These are phyloP conservation scores for Bidens hawaiensis DNA, from an alignment of 140 eudicot genomes.

Conservation along the genomic window DNA sequence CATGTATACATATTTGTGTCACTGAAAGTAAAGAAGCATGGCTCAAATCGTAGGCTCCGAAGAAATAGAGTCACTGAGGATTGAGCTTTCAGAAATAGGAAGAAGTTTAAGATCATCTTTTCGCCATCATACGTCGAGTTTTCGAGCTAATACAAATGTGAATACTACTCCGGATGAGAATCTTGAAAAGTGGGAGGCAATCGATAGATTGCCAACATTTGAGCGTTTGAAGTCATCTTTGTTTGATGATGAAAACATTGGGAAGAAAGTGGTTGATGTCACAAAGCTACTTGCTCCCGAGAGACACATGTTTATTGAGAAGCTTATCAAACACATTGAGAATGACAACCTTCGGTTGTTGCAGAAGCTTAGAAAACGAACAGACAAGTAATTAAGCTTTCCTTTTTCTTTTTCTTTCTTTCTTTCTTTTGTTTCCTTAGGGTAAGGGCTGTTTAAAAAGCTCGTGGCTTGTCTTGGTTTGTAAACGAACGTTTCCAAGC, in stretches of 20 bases:
- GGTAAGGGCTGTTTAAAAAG: not conserved
- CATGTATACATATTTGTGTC: not conserved
- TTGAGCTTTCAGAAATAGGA: conserved; percentile 39
- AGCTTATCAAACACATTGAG: conserved; percentile 51
- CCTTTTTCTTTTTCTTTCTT: not conserved
- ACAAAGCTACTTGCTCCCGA: conserved; percentile 42
- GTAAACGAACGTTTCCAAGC: too few species aligned
- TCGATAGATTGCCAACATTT: conserved; percentile 40
- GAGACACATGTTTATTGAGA: conserved; percentile 47
- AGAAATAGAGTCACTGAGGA: conserved; percentile 30
- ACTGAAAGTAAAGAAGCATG: conserved; percentile 16
- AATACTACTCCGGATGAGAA: conserved; percentile 13
- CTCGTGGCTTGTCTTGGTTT: too few species aligned
- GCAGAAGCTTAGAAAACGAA: conserved; percentile 42
- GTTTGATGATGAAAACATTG: conserved; percentile 34
- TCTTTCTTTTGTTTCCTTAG: too few species aligned
- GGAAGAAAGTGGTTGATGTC: conserved; percentile 45
- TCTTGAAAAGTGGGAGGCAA: conserved; percentile 32
- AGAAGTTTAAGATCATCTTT: conserved; percentile 41
- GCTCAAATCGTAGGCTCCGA: conserved; percentile 31
- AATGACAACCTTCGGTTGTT: conserved; percentile 46
- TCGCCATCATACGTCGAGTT: conserved; percentile 32
- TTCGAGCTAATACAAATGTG: conserved; percentile 27
- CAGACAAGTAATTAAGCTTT: conserved; percentile 36
- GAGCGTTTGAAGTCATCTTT: conserved; percentile 47